These are phyloP conservation scores for Phytophthora melonis DNA, from an alignment of 352 stramenopile species.

Conservation along the genomic window DNA sequence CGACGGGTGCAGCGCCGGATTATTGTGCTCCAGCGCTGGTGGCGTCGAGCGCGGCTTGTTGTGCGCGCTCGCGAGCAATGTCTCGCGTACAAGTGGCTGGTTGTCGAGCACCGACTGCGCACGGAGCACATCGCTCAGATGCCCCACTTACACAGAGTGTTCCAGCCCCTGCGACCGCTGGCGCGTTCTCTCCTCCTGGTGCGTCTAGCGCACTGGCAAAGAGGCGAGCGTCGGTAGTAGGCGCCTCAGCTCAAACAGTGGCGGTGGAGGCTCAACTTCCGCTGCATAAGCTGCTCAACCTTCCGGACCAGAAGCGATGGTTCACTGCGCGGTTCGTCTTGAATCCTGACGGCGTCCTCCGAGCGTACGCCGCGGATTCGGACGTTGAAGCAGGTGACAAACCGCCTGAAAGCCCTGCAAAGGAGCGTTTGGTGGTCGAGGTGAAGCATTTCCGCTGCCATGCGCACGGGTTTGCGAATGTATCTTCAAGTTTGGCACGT, in stretches of 20 bases:
- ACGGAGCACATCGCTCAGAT: constrained; percentile 65
- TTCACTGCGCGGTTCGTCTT: constrained; percentile 62
- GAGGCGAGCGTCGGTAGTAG: constrained; percentile 14
- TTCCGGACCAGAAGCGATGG: constrained; percentile 61
- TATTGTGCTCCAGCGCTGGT: constrained; percentile 69
- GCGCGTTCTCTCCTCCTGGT: background rate
- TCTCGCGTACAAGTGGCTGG: constrained; percentile 64
- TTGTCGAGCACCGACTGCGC: constrained; percentile 53
- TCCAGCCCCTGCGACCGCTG: constrained; percentile 44
- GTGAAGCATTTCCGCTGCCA: constrained; percentile 62
- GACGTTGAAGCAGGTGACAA: background rate
- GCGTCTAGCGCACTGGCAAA: constrained; percentile 15
- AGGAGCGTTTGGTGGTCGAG: constrained; percentile 53
- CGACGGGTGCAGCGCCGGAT: constrained; percentile 63
- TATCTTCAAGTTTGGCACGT: constrained; percentile 22
- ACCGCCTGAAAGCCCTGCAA: constrained; percentile 18
- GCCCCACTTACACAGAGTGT: constrained; percentile 63
- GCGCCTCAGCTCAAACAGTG: background rate
- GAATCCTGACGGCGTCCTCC: constrained; percentile 54
- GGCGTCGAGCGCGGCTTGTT: constrained; percentile 65
- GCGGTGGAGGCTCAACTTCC: constrained; percentile 24
- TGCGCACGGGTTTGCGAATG: constrained; percentile 42
- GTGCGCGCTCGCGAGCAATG: constrained; percentile 60
- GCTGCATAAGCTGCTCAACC: constrained; percentile 61
- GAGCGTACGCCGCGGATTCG: constrained; percentile 28